phyloP scores from a whole-genome alignment of 768 basidiomycete species.

The Collybia sp. region DNA sequence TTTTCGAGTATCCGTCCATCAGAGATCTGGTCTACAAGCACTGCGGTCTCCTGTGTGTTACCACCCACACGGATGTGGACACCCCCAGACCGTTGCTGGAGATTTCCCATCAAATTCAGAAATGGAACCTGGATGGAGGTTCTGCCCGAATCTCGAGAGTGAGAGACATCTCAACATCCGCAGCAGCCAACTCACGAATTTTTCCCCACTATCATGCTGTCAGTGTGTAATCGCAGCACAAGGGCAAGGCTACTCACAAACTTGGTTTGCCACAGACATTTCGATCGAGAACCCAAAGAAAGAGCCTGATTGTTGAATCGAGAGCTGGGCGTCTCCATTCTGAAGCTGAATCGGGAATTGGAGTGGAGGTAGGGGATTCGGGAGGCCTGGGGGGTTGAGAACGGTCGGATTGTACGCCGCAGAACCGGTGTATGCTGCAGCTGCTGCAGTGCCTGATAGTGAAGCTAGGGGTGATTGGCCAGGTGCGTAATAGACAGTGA shows the following conservation, averaged over 20 bases:
- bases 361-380: slow-evolving; percentile 35
- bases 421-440: slow-evolving; percentile 26
- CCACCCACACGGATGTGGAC: slow-evolving; percentile 73
- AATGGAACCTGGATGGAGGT: slow-evolving; percentile 54
- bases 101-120: slow-evolving; percentile 74
- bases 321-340: slow-evolving; percentile 15
- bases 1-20: slow-evolving; percentile 29
- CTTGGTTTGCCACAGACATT: slow-evolving; percentile 47
- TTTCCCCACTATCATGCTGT: background rate
- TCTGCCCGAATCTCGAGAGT: slow-evolving; percentile 16
- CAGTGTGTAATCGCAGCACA: background rate
- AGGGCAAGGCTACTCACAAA: slow-evolving; percentile 33
- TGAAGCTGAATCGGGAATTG: slow-evolving; percentile 43
- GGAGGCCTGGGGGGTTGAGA: slow-evolving; percentile 47
- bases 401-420: slow-evolving; percentile 52
- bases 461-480: slow-evolving; percentile 4
- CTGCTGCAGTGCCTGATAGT: slow-evolving; percentile 13
- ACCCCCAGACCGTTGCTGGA: slow-evolving; percentile 58
- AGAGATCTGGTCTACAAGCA: slow-evolving; percentile 42
- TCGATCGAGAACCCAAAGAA: slow-evolving; percentile 63
- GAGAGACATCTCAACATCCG: background rate
- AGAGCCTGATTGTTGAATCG: slow-evolving; percentile 21
- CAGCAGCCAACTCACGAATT: background rate
- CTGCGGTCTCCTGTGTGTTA: slow-evolving; percentile 72
- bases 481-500: slow-evolving; percentile 8